phyloP scores from a whole-genome alignment of 2,329 filamentous ascomycete genomes.

The Phaeosphaeriaceae sp. region DNA sequence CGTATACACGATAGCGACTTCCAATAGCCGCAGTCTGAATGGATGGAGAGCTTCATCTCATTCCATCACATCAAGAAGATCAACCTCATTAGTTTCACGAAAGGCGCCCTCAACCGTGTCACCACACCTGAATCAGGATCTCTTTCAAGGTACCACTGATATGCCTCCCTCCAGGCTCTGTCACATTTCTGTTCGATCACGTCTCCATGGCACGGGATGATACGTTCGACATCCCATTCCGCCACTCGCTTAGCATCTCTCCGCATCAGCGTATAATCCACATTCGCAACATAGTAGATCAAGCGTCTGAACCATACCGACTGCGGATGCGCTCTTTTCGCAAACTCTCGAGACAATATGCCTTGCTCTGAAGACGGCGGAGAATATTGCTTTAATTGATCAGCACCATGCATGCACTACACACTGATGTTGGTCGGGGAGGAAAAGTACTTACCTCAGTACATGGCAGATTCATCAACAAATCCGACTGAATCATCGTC shows the following conservation, averaged over 20 bases:
- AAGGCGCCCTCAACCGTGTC: constrained; percentile 1
- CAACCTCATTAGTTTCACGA: constrained; percentile 15
- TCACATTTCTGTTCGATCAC: constrained; percentile 11
- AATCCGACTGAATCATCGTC: constrained; percentile 19
- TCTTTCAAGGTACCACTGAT: constrained; percentile 20
- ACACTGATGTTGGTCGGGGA: not conserved
- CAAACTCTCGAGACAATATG: constrained; percentile 12
- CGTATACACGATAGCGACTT: too few relatives aligned
- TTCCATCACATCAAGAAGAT: constrained; percentile 15
- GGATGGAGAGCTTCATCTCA: not conserved
- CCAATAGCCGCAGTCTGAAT: too few relatives aligned
- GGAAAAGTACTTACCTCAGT: constrained; percentile 13
- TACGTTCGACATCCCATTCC: constrained; percentile 18
- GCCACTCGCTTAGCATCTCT: constrained; percentile 20
- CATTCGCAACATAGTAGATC: constrained; percentile 18
- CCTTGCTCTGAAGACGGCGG: constrained; percentile 16
- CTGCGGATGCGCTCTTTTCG: constrained; percentile 17
- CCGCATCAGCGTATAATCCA: constrained; percentile 17
- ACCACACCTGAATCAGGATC: not conserved
- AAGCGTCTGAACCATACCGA: constrained; percentile 21
- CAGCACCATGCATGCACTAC: not conserved
- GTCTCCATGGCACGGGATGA: constrained; percentile 23
- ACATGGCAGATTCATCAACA: constrained; percentile 23
- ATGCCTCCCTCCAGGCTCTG: constrained; percentile 11
- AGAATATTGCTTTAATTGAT: constrained; percentile 15